Percentiles rank a stretch among this genome's conserved stretches.
phyloP scores from a whole-genome alignment of 805 yeast genomes.

The Ogataea trehaloabstinens region DNA sequence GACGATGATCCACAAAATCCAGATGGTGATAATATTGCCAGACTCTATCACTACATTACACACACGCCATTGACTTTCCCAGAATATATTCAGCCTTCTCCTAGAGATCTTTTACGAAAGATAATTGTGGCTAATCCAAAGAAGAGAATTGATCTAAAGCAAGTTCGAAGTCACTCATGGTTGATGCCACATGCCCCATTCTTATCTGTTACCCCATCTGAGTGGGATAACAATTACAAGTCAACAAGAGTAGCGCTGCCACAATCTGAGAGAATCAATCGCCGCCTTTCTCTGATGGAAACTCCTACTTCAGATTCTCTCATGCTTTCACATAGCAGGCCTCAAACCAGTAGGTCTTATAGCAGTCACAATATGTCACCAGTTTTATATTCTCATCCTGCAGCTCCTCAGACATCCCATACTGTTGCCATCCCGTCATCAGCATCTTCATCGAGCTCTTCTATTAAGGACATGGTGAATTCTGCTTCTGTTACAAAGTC shows the following conservation, averaged over 20 bases:
- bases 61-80: slow-evolving; percentile 92
- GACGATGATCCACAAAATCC: slow-evolving; percentile 98
- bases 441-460: slow-evolving; percentile 23
- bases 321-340: slow-evolving; percentile 30
- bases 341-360: slow-evolving; percentile 34
- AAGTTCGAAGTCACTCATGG: slow-evolving; percentile 85
- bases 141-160: slow-evolving; percentile 64
- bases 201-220: slow-evolving; percentile 78
- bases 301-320: slow-evolving; percentile 40
- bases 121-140: slow-evolving; percentile 84
- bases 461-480: slow-evolving; percentile 15
- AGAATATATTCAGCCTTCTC: slow-evolving; percentile 84
- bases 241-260: slow-evolving; percentile 31
- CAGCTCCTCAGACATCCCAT: slow-evolving; percentile 65
- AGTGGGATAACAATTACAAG: slow-evolving; percentile 75
- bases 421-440: slow-evolving; percentile 34
- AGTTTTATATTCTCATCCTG: slow-evolving; percentile 48
- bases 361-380: slow-evolving; percentile 36
- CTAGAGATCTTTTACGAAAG: slow-evolving; percentile 84
- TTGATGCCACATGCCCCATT: slow-evolving; percentile 78
- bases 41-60: slow-evolving; percentile 87
- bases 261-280: slow-evolving; percentile 26
- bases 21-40: slow-evolving; percentile 90
- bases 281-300: slow-evolving; percentile 45
- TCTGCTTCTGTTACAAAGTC: slow-evolving; percentile 8